phyloP scores from a whole-genome alignment of 176 grass and related monocot species.

The Juncus inflexus region DNA sequence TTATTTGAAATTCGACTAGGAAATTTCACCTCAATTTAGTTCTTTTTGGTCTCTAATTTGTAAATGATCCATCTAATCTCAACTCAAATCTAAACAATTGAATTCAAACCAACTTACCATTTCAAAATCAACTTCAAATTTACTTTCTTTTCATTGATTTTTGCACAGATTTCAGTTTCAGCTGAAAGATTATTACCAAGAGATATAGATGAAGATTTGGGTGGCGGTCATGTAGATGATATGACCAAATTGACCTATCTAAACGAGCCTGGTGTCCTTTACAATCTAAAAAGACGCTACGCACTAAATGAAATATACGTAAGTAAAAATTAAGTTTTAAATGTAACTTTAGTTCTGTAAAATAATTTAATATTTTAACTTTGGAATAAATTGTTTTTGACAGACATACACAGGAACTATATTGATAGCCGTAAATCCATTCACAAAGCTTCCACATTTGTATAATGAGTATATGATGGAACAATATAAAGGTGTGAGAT shows the following conservation, averaged over 20 bases:
- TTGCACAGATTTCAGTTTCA: constrained; percentile 48
- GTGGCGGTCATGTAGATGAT: constrained; percentile 89
- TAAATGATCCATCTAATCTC: background rate
- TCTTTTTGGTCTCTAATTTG: background rate
- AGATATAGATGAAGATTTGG: constrained; percentile 86
- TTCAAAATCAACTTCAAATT: background rate
- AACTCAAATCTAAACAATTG: background rate
- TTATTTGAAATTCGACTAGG: background rate
- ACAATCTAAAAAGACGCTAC: constrained; percentile 95
- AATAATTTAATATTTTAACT: background rate
- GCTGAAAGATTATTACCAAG: constrained; percentile 68
- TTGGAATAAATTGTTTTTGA: constrained; percentile 29
- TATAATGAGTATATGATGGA: constrained; percentile 99
- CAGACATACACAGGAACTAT: constrained; percentile 98
- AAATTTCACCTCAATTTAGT: background rate
- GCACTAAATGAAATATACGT: constrained; percentile 96
- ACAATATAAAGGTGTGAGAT: constrained; percentile 77
- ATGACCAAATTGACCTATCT: constrained; percentile 99
- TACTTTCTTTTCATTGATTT: background rate
- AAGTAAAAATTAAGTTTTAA: constrained; percentile 9
- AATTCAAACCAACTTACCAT: background rate
- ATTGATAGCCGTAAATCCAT: constrained; percentile 97
- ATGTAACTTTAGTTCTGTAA: constrained; percentile 4
- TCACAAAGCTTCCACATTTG: constrained; percentile 89
- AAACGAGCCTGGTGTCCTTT: constrained; percentile 91